A percentile compares a stretch with the other conserved stretches of the same genome.
Evolutionary conservation across 2,329 filamentous ascomycete genomes (phyloP).

Genomic region (Pestalotiopsis fici): DNA sequence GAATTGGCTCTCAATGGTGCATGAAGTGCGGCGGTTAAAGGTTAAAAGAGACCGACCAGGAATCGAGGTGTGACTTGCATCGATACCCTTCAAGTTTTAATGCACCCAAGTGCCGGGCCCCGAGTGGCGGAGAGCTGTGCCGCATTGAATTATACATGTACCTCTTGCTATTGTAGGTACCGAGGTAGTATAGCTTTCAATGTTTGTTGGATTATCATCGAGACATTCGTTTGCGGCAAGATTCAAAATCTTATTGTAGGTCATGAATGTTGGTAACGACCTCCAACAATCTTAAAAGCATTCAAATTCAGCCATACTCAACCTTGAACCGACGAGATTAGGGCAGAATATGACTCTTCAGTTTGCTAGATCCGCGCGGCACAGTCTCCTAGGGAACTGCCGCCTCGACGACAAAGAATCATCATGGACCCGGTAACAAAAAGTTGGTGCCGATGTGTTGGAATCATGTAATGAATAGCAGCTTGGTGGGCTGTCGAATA

Average conservation of each 20-base stretch:
- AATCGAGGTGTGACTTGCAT: background rate
- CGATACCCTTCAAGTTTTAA: background rate
- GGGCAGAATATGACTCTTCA: background rate
- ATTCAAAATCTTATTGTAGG: background rate
- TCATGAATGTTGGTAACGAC: background rate
- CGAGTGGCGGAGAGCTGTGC: background rate
- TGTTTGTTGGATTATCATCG: background rate
- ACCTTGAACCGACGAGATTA: background rate
- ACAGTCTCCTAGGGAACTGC: background rate
- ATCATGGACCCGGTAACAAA: background rate
- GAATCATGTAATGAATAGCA: no score
- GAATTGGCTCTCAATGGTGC: background rate
- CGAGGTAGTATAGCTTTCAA: background rate
- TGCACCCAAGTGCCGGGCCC: background rate
- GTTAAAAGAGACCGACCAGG: background rate
- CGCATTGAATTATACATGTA: background rate
- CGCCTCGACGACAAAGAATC: background rate
- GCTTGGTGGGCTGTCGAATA: no score
- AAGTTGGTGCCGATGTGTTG: background rate
- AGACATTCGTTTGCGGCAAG: background rate
- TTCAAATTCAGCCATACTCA: background rate
- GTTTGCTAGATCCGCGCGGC: background rate
- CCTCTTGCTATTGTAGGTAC: background rate
- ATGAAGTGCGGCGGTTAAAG: background rate
- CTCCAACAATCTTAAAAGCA: background rate